Evolutionary conservation across 2,329 filamentous ascomycete genomes (phyloP), one percentile per base, ranked within the genome.

Genomic region (Domatiomyces catenatus): DNA sequence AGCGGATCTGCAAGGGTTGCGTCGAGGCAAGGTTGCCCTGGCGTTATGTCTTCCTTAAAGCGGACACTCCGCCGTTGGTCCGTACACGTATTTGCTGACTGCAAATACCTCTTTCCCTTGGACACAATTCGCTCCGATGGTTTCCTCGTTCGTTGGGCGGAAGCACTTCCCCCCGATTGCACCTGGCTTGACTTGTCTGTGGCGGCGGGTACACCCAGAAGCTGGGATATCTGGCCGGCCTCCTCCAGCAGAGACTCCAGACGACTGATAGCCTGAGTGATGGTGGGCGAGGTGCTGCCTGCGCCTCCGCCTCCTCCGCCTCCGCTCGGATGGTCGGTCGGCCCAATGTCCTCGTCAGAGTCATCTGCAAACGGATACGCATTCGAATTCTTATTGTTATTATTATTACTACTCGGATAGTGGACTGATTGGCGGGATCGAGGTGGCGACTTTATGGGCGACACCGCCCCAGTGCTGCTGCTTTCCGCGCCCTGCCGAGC

Each of bases 191-290:
- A 15, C 12, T 15, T 12, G 4, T 39, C 32, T 39, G 32, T 39
- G 12, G 22, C 3, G 22, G 8, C 3, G 22, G 8, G 32, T 15
- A 39, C 32, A 15, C 32, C 32, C 5, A 39, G 32, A 4, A 64
- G 56, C 45, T 62, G 59, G 36, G 66, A 67, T 53, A 70, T 63
- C 19, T 56, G 48, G 2, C 69, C 54, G 17, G 67, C 66, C 55
- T 67, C 64, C 26, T 61, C 62, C 18, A 67, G 58, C 10, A 67
- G 58, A 42, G 54, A 52, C 52, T 67, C 65, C 20, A 67, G 57
- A 49, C 65, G 61, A 20, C 60, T 61, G 45, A 67, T 66, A 10
- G 64, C 65, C 39, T 56, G 62, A 10, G 62, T 55, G 49, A 69
- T 65, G 4, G 56, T 60, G 19, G 54, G 44, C 28, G 53, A 51